Evolutionary conservation across 1,284 basidiomycete genomes (phyloP).

Genomic region (Butyriboletus appendiculatus): DNA sequence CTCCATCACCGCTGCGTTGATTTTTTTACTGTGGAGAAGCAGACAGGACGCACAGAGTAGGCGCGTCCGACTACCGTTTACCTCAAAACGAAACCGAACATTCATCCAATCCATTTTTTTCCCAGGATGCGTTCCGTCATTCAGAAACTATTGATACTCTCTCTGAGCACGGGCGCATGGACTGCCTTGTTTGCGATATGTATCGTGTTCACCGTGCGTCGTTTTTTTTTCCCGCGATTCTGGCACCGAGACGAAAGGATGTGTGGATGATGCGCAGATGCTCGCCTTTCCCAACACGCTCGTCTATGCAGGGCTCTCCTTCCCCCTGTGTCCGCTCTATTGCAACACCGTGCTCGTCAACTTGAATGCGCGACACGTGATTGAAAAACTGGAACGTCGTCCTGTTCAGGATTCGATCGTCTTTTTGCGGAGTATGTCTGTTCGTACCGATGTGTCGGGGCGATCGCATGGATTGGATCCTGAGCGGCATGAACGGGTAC

Average conservation of each 20-base stretch:
- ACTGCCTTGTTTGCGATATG: constrained; percentile 21
- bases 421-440: constrained; percentile 3
- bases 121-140: constrained; percentile 22
- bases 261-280: constrained; percentile 9
- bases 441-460: background rate
- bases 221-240: background rate
- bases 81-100: background rate
- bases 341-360: constrained; percentile 35
- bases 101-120: background rate
- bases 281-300: constrained; percentile 14
- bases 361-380: constrained; percentile 25
- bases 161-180: constrained; percentile 21
- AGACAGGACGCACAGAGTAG: constrained; percentile 18
- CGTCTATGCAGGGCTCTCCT: constrained; percentile 24
- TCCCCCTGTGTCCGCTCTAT: constrained; percentile 35
- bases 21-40: constrained; percentile 17
- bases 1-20: constrained; percentile 18
- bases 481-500: background rate
- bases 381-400: constrained; percentile 13
- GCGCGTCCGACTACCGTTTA: background rate
- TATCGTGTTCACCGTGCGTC: constrained; percentile 18
- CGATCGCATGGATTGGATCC: background rate
- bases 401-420: constrained; percentile 5
- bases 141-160: constrained; percentile 22
- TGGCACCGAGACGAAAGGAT: background rate